phyloP scores from a whole-genome alignment of 2,329 filamentous ascomycete genomes.

The Penicillium decumbens region DNA sequence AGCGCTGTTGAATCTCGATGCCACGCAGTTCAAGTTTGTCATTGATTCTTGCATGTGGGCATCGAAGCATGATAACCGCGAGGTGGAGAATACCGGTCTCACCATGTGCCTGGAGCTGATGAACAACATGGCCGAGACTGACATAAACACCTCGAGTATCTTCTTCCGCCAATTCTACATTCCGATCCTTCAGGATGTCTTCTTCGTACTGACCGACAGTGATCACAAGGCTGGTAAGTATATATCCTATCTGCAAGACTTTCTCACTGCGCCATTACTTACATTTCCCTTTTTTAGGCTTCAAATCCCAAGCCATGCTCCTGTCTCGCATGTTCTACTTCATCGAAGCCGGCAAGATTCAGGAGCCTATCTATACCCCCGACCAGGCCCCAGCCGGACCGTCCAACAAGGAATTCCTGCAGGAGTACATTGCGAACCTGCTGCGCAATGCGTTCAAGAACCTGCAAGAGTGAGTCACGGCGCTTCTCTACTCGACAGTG shows the following conservation, averaged over 20 bases:
- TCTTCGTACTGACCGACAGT: slow-evolving; percentile 95
- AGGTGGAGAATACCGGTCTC: slow-evolving; percentile 91
- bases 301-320: slow-evolving; percentile 95
- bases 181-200: slow-evolving; percentile 91
- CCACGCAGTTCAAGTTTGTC: slow-evolving; percentile 97
- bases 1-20: slow-evolving; percentile 86
- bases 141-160: slow-evolving; percentile 76
- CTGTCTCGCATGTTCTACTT: slow-evolving; percentile 96
- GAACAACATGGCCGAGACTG: slow-evolving; percentile 93
- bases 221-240: slow-evolving; percentile 82
- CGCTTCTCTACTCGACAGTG: not conserved
- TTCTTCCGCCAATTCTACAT: slow-evolving; percentile 99
- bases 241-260: not conserved
- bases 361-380: slow-evolving; percentile 80
- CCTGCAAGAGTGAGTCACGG: slow-evolving; percentile 68
- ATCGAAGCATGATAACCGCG: slow-evolving; percentile 99
- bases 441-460: slow-evolving; percentile 90
- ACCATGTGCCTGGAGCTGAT: slow-evolving; percentile 98
- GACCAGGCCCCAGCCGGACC: slow-evolving; percentile 81
- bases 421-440: slow-evolving; percentile 77
- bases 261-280: not conserved
- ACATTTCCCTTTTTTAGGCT: slow-evolving; percentile 48
- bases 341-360: slow-evolving; percentile 82
- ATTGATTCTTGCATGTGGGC: slow-evolving; percentile 99
- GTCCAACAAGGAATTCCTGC: slow-evolving; percentile 83